Evolutionary conservation across 2,329 filamentous ascomycete genomes (phyloP).

Genomic region (Fusarium fujikuroi): DNA sequence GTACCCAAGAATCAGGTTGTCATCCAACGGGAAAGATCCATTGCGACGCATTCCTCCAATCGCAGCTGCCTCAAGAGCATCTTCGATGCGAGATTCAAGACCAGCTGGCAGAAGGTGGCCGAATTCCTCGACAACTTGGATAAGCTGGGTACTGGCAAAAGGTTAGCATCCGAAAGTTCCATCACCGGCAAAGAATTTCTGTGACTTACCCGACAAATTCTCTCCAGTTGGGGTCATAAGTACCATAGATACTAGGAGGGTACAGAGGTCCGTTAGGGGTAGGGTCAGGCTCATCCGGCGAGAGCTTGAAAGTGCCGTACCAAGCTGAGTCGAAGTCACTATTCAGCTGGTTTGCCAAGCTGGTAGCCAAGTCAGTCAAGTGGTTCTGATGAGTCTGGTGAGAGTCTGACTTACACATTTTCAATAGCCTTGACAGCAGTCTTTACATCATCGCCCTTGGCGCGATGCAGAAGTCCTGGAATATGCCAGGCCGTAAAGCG

Average conservation of each 20-base stretch:
- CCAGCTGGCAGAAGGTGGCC: conserved; percentile 1
- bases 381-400: accelerated
- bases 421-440: conserved; percentile 14
- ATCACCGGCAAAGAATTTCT: no score
- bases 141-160: background rate
- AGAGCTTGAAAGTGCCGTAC: conserved; percentile 18
- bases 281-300: conserved; percentile 15
- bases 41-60: conserved; percentile 21
- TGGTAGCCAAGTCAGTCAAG: background rate
- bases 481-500: conserved; percentile 58
- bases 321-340: conserved; percentile 6
- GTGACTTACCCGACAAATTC: conserved; percentile 7
- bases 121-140: conserved; percentile 10
- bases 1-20: conserved; percentile 48
- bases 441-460: background rate
- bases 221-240: conserved; percentile 18
- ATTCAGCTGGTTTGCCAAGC: conserved; percentile 13
- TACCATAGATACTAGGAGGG: conserved; percentile 10
- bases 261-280: conserved; percentile 5
- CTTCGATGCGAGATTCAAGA: conserved; percentile 2
- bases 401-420: background rate
- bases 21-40: background rate
- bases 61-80: conserved; percentile 6
- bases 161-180: accelerated
- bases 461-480: conserved; percentile 46